Evolutionary conservation across 2,329 filamentous ascomycete species (phyloP), one percentile per base, ranked within the genome.

Genomic region (Paraphoma chrysanthemicola): DNA sequence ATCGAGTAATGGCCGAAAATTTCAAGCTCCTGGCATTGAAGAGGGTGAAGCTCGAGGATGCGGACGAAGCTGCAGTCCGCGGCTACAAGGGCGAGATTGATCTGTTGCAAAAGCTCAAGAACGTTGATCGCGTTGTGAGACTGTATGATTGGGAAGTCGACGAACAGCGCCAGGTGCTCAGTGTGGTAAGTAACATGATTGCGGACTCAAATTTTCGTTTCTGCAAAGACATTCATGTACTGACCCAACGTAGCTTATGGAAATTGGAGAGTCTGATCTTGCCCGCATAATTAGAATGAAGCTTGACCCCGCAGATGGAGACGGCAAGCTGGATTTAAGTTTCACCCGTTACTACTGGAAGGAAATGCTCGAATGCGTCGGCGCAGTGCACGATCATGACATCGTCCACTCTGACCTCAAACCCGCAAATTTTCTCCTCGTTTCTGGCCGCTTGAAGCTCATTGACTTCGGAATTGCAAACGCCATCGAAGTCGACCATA

Each of bases 381-480:
- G 91, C 65, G 87, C 94, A 0, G 93, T 99, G 1, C 95, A 99
- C 73, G 86, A 90, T 11, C 85, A 90, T 74, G 93, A 97, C 71
- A 93, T 99, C 62, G 95, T 99, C 3, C 95, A 99, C 78, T 97
- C 93, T 0, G 95, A 99, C 73, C 83, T 99, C 38, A 99, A 99
- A 77, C 95, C 95, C 0, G 93, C 93, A 68, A 99, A 99, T 75
- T 99, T 99, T 75, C 90, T 99, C 23, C 84, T 98, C 17, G 93
- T 97, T 16, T 88, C 93, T 72, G 95, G 95, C 23, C 87, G 90
- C 28, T 83, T 99, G 38, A 99, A 99, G 77, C 86, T 99, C 54
- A 99, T 99, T 71, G 95, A 99, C 78, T 99, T 99, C 75, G 95
- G 95, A 67, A 99, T 99, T 71, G 95, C 95, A 55, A 97, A 97